Percentiles rank a stretch among this genome's conserved stretches.
These are phyloP conservation scores for Trichoderma lentiforme DNA, from an alignment of 2,329 filamentous ascomycete genomes.

Conservation along the genomic window DNA sequence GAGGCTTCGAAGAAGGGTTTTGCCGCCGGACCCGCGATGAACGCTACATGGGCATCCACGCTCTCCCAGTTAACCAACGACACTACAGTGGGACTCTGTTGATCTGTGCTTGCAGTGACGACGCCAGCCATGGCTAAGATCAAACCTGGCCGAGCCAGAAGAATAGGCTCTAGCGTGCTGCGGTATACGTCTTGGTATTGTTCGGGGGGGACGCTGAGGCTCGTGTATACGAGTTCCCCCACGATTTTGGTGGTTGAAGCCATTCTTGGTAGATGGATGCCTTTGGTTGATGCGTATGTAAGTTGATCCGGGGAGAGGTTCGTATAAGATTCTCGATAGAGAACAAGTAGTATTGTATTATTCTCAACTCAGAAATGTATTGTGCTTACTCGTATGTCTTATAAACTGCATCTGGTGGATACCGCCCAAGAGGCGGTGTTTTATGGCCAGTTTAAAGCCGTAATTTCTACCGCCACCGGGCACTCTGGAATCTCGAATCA, in stretches of 20 bases:
- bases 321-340: too few species aligned
- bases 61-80: neutral
- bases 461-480: neutral
- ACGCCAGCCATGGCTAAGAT: neutral
- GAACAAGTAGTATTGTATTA: accelerated
- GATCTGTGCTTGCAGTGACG: neutral
- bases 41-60: neutral
- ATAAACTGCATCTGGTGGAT: neutral
- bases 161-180: neutral
- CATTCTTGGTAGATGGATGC: neutral
- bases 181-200: slow-evolving; percentile 1
- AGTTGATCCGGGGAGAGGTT: too few species aligned
- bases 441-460: neutral
- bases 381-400: neutral
- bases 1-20: neutral
- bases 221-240: neutral
- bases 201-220: neutral
- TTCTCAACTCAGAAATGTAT: neutral
- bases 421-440: neutral
- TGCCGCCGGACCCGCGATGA: neutral
- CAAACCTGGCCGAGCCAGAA: neutral
- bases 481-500: neutral
- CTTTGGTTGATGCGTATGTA: neutral
- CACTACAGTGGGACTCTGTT: neutral
- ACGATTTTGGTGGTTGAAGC: neutral